Conservation (phyloP, 495 filamentous ascomycete genomes). For the Astrothelium macrocarpum region DNA sequence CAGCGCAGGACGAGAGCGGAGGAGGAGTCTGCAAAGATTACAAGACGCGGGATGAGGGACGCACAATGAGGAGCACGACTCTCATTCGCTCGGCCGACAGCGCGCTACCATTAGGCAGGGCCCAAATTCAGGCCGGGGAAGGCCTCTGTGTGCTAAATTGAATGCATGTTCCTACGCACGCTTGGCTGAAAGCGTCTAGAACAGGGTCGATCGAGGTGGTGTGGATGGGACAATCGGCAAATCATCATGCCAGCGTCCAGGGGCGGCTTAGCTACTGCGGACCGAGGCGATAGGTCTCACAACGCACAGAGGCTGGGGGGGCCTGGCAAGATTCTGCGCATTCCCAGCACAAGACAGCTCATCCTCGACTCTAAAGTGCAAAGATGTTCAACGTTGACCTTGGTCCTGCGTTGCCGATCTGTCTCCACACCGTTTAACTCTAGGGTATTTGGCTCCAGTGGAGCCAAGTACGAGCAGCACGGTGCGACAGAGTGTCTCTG, state of each 20-base stretch:
- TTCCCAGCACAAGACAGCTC: not conserved
- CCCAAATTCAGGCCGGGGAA: not conserved
- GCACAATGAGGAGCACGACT: not conserved
- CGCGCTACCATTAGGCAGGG: not conserved
- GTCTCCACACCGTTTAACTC: not conserved
- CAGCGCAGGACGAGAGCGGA: not conserved
- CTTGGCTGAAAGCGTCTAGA: not conserved
- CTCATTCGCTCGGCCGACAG: not conserved
- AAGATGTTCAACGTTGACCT: not conserved
- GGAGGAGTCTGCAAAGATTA: not conserved
- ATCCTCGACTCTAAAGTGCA: not conserved
- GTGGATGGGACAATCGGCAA: not conserved
- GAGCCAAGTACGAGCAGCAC: not conserved
- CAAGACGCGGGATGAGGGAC: not conserved
- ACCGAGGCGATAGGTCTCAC: not conserved
- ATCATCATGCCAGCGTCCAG: not conserved
- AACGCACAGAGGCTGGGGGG: too few species aligned
- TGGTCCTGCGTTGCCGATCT: not conserved
- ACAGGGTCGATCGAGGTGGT: not conserved
- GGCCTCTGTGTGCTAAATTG: not conserved
- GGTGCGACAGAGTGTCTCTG: not conserved
- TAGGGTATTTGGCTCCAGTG: not conserved
- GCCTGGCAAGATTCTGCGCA: too few species aligned
- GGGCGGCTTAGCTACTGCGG: not conserved
- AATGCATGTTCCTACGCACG: not conserved